These are phyloP conservation scores for Solidago caesia DNA, from an alignment of 129 eudicot genomes.

Conservation along the genomic window DNA sequence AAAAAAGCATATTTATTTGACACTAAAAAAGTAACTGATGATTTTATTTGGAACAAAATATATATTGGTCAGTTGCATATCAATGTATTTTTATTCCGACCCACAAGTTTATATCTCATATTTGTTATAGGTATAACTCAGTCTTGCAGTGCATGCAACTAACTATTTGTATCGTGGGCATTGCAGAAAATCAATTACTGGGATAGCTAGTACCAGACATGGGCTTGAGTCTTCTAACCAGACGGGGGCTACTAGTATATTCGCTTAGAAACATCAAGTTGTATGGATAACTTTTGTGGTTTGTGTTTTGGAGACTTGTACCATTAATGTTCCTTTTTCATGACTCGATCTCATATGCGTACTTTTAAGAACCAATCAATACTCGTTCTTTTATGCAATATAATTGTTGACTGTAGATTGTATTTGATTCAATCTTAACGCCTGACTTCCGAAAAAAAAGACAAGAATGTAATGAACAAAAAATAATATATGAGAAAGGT, in stretches of 20 bases:
- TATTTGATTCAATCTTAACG: too few relatives aligned
- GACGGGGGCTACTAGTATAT: conserved; percentile 55
- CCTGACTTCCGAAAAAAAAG: too few relatives aligned
- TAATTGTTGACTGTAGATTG: too few relatives aligned
- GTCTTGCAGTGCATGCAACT: neutral
- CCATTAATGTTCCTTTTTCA: neutral
- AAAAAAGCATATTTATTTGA: too few relatives aligned
- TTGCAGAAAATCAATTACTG: conserved; percentile 53
- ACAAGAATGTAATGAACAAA: neutral
- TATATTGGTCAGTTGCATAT: too few relatives aligned
- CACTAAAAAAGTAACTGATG: too few relatives aligned
- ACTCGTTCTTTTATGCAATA: too few relatives aligned
- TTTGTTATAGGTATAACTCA: too few relatives aligned
- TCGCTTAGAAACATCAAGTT: conserved; percentile 38
- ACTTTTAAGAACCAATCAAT: conserved; percentile 3
- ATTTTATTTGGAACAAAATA: too few relatives aligned
- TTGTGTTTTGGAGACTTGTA: conserved; percentile 15
- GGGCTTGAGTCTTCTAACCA: conserved; percentile 55
- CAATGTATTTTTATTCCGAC: too few relatives aligned
- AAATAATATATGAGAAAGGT: neutral
- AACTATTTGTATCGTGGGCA: neutral
- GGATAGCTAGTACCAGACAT: conserved; percentile 43
- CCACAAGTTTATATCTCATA: too few relatives aligned
- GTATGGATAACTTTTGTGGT: conserved; percentile 14
- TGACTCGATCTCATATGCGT: neutral